Evolutionary conservation across 371 early-diverging fungal genomes (phyloP).

Genomic region (Dichotomocladium elegans): DNA sequence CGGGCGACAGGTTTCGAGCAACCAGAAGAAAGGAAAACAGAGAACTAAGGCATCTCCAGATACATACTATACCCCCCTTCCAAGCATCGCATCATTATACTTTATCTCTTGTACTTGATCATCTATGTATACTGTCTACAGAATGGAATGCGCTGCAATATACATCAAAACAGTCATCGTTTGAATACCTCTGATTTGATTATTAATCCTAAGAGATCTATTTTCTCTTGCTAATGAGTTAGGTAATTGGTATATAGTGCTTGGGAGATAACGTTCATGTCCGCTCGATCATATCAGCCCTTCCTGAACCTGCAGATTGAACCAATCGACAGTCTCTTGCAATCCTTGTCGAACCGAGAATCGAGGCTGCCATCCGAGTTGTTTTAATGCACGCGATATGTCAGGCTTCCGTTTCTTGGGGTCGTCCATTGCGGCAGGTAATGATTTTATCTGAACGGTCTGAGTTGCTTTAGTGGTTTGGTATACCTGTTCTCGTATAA

Average conservation of each 20-base stretch:
- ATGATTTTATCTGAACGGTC: constrained; percentile 58
- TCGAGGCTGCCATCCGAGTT: constrained; percentile 74
- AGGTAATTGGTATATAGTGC: too few relatives aligned
- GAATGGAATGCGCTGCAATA: too few relatives aligned
- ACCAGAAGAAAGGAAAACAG: background rate
- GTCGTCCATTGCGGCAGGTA: constrained; percentile 76
- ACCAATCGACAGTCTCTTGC: constrained; percentile 85
- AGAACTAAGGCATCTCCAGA: background rate
- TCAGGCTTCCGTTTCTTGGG: constrained; percentile 82
- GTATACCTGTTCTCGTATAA: constrained; percentile 68
- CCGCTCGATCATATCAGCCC: constrained; percentile 21
- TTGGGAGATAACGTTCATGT: too few relatives aligned
- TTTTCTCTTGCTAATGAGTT: too few relatives aligned
- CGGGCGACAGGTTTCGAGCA: constrained; percentile 12
- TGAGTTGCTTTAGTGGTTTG: constrained; percentile 24
- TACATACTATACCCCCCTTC: background rate
- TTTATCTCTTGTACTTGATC: too few relatives aligned
- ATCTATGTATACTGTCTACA: too few relatives aligned
- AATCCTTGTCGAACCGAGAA: constrained; percentile 78
- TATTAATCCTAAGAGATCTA: too few relatives aligned
- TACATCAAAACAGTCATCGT: too few relatives aligned
- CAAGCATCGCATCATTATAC: too few relatives aligned
- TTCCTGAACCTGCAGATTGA: constrained; percentile 46
- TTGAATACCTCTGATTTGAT: too few relatives aligned
- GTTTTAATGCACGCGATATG: constrained; percentile 64